Evolutionary conservation across 441 rosid genomes (phyloP).

Genomic region (Eugenia klotzschiana): DNA sequence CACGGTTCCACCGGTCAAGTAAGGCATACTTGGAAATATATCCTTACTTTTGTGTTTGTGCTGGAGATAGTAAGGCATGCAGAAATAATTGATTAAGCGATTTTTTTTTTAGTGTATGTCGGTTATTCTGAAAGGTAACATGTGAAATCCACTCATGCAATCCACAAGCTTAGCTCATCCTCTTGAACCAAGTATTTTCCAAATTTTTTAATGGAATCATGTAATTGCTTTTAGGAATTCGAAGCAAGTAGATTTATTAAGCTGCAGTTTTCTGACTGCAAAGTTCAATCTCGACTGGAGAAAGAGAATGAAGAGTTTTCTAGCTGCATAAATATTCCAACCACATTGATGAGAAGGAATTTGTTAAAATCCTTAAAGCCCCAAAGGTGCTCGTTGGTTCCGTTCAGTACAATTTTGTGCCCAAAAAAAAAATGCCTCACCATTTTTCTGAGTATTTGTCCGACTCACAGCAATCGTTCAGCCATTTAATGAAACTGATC

Average conservation of each 20-base stretch:
- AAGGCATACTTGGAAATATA: background rate
- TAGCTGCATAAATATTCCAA: too few species aligned
- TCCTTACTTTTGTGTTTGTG: background rate
- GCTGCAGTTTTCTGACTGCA: background rate
- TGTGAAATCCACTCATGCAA: background rate
- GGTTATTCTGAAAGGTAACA: background rate
- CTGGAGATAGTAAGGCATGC: background rate
- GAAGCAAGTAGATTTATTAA: background rate
- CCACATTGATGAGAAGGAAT: background rate
- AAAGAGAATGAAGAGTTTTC: background rate
- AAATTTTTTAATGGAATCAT: background rate
- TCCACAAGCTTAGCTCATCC: background rate
- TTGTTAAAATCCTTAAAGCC: background rate
- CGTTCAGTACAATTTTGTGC: background rate
- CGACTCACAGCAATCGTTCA: slow-evolving; percentile 60
- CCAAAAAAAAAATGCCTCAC: slow-evolving; percentile 18
- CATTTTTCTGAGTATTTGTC: slow-evolving; percentile 62
- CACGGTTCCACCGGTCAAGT: background rate
- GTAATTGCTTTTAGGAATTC: background rate
- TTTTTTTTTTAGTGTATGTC: background rate
- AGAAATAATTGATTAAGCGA: background rate
- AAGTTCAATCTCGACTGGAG: background rate
- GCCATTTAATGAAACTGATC: slow-evolving; percentile 85
- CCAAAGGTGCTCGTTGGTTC: background rate
- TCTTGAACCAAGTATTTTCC: background rate